Percentiles rank a stretch among this genome's conserved stretches.
These are phyloP conservation scores for Asterella californica DNA, from an alignment of 225 moss, liverwort and hornwort genomes.

Conservation along the genomic window DNA sequence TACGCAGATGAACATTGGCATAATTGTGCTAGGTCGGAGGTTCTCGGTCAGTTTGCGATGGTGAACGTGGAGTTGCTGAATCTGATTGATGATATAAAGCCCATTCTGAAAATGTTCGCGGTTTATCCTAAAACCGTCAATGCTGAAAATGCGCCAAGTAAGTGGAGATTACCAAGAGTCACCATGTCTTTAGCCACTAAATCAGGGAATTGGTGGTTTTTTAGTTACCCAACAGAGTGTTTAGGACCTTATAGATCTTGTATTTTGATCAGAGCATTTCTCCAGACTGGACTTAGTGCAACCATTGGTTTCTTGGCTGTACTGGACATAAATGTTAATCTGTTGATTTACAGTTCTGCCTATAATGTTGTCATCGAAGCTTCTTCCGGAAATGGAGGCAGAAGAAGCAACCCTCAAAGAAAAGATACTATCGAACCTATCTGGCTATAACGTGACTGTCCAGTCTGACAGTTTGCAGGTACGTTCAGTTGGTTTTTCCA, in stretches of 20 bases:
- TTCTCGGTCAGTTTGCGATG: slow-evolving; percentile 94
- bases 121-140: slow-evolving; percentile 89
- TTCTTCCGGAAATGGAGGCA: slow-evolving; percentile 94
- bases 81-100: slow-evolving; percentile 91
- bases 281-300: not conserved
- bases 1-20: not conserved
- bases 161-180: slow-evolving; percentile 3
- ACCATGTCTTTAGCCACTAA: not conserved
- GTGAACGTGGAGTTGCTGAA: slow-evolving; percentile 91
- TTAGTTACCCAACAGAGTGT: not conserved
- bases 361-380: slow-evolving; percentile 96
- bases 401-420: slow-evolving; percentile 76
- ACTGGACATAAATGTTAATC: not conserved
- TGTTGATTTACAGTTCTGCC: slow-evolving; percentile 66
- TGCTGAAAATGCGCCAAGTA: slow-evolving; percentile 87
- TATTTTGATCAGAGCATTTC: not conserved
- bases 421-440: slow-evolving; percentile 60
- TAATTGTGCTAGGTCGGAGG: slow-evolving; percentile 68
- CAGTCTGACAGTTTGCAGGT: slow-evolving; percentile 91
- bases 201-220: not conserved
- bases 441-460: slow-evolving; percentile 59
- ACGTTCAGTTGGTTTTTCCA: not conserved
- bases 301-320: not conserved
- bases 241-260: not conserved
- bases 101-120: slow-evolving; percentile 86